A percentile compares a stretch with the other conserved stretches of the same genome.
These are phyloP conservation scores for Wickerhamomyces sydowiorum DNA, from an alignment of 805 yeast species.

Conservation along the genomic window DNA sequence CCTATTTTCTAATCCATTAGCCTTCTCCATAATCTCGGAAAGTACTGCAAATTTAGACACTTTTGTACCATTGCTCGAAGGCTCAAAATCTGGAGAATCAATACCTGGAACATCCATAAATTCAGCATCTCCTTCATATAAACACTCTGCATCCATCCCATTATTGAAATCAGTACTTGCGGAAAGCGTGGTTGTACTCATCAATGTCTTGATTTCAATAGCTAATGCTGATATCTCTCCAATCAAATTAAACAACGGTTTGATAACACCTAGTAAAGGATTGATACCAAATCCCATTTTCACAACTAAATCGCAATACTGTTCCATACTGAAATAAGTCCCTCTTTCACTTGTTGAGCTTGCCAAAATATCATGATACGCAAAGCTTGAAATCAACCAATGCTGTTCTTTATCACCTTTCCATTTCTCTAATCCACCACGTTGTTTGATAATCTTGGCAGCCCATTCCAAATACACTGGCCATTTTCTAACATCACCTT, in stretches of 20 bases:
- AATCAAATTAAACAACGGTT: constrained; percentile 57
- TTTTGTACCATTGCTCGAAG: constrained; percentile 15
- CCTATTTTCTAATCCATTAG: constrained; percentile 38
- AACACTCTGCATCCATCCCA: constrained; percentile 4
- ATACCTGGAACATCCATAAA: constrained; percentile 16
- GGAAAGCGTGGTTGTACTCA: constrained; percentile 23
- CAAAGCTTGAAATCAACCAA: constrained; percentile 73
- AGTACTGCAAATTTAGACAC: constrained; percentile 29
- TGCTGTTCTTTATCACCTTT: constrained; percentile 51
- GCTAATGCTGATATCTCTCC: constrained; percentile 65
- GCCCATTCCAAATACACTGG: constrained; percentile 60
- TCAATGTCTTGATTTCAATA: constrained; percentile 39
- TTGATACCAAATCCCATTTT: constrained; percentile 42
- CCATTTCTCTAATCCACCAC: constrained; percentile 56
- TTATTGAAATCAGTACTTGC: not conserved
- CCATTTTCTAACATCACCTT: constrained; percentile 80
- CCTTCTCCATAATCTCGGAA: constrained; percentile 27
- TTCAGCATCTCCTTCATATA: constrained; percentile 7
- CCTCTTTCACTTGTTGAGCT: constrained; percentile 55
- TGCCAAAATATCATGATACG: constrained; percentile 74
- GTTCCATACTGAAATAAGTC: constrained; percentile 56
- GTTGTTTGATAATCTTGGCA: constrained; percentile 49
- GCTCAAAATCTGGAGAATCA: constrained; percentile 19
- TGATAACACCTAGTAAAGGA: constrained; percentile 69
- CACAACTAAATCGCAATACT: constrained; percentile 49